These are phyloP conservation scores for Hydnomerulius pinastri DNA, from an alignment of 768 basidiomycete genomes.

Conservation along the genomic window DNA sequence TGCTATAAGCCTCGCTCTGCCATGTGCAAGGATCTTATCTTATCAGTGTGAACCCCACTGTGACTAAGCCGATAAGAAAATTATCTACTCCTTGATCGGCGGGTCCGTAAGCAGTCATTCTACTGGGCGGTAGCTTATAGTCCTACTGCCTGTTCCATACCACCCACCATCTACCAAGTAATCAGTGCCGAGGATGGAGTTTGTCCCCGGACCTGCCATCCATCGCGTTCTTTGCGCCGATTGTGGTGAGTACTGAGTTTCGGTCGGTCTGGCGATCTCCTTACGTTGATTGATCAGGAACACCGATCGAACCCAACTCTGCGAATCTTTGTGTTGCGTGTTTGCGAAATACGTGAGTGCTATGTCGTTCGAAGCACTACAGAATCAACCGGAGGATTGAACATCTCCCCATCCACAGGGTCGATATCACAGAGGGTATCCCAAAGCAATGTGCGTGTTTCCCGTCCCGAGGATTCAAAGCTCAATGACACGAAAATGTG, in stretches of 20 bases:
- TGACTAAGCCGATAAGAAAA: slow-evolving; percentile 19
- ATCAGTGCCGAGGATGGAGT: slow-evolving; percentile 62
- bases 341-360: slow-evolving; percentile 77
- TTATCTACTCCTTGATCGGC: too few relatives aligned
- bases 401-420: slow-evolving; percentile 40
- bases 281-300: slow-evolving; percentile 46
- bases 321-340: slow-evolving; percentile 91
- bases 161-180: background rate
- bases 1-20: background rate
- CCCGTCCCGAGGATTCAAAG: background rate
- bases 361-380: too few relatives aligned
- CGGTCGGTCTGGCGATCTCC: background rate
- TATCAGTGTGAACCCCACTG: slow-evolving; percentile 6
- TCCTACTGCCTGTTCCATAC: too few relatives aligned
- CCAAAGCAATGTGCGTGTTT: slow-evolving; percentile 80
- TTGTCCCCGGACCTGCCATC: slow-evolving; percentile 69
- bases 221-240: slow-evolving; percentile 88
- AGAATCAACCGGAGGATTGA: background rate
- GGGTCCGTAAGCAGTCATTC: too few relatives aligned
- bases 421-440: slow-evolving; percentile 98
- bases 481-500: background rate
- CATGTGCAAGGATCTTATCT: slow-evolving; percentile 21
- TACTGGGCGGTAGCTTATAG: too few relatives aligned
- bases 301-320: slow-evolving; percentile 87
- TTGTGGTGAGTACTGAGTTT: slow-evolving; percentile 56